Conservation (phyloP, 306 rosid species). For the Cucurbita ficifolia region DNA sequence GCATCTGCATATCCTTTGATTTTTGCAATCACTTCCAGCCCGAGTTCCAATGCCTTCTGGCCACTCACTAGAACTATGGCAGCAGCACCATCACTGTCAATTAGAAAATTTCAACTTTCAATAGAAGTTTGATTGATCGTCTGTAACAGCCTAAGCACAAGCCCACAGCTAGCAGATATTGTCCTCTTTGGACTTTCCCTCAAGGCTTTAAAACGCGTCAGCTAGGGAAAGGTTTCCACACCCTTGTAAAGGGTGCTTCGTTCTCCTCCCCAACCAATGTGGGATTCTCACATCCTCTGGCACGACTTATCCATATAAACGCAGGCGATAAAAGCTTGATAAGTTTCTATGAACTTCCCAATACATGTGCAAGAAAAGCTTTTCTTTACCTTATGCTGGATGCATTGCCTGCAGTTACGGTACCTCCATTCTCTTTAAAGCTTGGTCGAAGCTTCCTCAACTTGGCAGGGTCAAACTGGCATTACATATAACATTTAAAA, state of each 20-base stretch:
- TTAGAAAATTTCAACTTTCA: slow-evolving; percentile 12
- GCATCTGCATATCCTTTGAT: slow-evolving; percentile 90
- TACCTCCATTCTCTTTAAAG: slow-evolving; percentile 85
- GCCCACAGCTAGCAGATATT: too few relatives aligned
- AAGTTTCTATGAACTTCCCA: slow-evolving; percentile 3
- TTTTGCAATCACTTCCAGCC: slow-evolving; percentile 84
- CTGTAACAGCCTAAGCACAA: too few relatives aligned
- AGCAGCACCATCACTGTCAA: slow-evolving; percentile 90
- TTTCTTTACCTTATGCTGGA: slow-evolving; percentile 78
- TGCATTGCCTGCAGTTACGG: slow-evolving; percentile 98
- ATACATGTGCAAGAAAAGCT: not conserved
- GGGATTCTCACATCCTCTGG: too few relatives aligned
- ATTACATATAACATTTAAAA: slow-evolving; percentile 8
- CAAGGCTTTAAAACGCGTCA: too few relatives aligned
- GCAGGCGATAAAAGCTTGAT: not conserved
- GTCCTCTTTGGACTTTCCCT: too few relatives aligned
- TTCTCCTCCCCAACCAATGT: too few relatives aligned
- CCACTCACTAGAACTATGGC: slow-evolving; percentile 95
- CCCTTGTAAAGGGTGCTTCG: too few relatives aligned
- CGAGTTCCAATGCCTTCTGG: slow-evolving; percentile 71
- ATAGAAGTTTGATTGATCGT: slow-evolving; percentile 10
- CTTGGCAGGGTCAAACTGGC: slow-evolving; percentile 86
- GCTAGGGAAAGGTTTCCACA: too few relatives aligned
- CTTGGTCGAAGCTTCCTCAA: slow-evolving; percentile 93
- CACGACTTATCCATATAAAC: slow-evolving; percentile 1